Conservation (phyloP, 2,329 filamentous ascomycete species). For the Colletotrichum tamarilloi region DNA sequence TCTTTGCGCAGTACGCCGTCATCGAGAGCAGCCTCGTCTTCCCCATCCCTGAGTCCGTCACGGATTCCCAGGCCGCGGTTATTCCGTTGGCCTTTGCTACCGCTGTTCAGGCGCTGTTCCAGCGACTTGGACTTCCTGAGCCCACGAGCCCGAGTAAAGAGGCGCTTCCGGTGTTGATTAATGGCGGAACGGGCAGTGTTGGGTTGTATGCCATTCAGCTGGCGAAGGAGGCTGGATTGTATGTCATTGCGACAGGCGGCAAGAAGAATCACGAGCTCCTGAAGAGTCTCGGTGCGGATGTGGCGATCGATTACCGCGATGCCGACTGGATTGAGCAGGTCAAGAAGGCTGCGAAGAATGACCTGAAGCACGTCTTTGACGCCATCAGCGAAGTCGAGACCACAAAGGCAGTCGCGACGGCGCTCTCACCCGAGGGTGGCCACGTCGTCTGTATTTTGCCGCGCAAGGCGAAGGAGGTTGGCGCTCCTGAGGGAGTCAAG, state of each 20-base stretch:
- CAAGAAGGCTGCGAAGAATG: slow-evolving; percentile 37
- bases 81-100: slow-evolving; percentile 27
- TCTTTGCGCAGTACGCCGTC: slow-evolving; percentile 32
- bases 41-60: slow-evolving; percentile 12
- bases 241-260: slow-evolving; percentile 28
- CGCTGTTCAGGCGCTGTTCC: slow-evolving; percentile 28
- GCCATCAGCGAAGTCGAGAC: slow-evolving; percentile 46
- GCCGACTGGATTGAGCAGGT: slow-evolving; percentile 29
- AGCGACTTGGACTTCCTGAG: slow-evolving; percentile 21
- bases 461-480: slow-evolving; percentile 29
- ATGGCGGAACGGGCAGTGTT: slow-evolving; percentile 41
- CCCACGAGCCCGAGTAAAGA: slow-evolving; percentile 5
- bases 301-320: slow-evolving; percentile 57
- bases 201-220: slow-evolving; percentile 34
- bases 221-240: slow-evolving; percentile 24
- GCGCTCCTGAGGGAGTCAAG: slow-evolving; percentile 24
- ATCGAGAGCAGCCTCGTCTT: slow-evolving; percentile 31
- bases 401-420: slow-evolving; percentile 41
- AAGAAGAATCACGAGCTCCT: slow-evolving; percentile 51
- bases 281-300: slow-evolving; percentile 56
- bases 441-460: slow-evolving; percentile 43
- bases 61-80: slow-evolving; percentile 24
- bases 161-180: slow-evolving; percentile 39
- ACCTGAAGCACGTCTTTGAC: slow-evolving; percentile 40
- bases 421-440: slow-evolving; percentile 41